A percentile compares a stretch with the other conserved stretches of the same genome.
These are phyloP conservation scores for Trichoderma orchidacearum DNA, from an alignment of 495 filamentous ascomycete species.

Conservation along the genomic window DNA sequence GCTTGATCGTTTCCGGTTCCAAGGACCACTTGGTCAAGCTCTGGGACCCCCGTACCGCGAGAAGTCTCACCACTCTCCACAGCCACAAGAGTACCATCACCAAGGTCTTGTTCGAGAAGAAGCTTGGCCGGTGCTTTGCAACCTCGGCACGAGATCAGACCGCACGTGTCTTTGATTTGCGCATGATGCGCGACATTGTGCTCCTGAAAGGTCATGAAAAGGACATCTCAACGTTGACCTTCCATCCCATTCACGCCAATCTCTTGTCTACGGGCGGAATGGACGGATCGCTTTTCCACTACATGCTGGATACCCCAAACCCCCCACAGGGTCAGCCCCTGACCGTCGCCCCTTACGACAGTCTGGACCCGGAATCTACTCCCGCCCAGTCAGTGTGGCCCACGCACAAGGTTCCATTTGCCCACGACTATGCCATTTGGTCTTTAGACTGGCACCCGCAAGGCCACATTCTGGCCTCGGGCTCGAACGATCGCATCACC, in stretches of 20 bases:
- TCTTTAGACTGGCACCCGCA: conserved; percentile 94
- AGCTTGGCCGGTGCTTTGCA: conserved; percentile 69
- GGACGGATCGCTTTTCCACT: conserved; percentile 83
- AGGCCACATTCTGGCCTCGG: conserved; percentile 94
- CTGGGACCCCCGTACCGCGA: conserved; percentile 85
- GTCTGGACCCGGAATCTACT: conserved; percentile 58
- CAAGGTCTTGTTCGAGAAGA: conserved; percentile 73
- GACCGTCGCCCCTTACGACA: conserved; percentile 71
- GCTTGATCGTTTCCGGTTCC: conserved; percentile 85
- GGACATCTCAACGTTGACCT: conserved; percentile 80
- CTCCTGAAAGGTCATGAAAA: conserved; percentile 88
- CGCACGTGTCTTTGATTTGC: conserved; percentile 81
- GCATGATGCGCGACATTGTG: conserved; percentile 96
- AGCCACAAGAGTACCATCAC: conserved; percentile 97
- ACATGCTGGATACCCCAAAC: conserved; percentile 84
- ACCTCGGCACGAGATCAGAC: conserved; percentile 88
- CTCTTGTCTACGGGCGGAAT: conserved; percentile 83
- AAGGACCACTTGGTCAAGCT: conserved; percentile 96
- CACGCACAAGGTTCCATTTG: conserved; percentile 69
- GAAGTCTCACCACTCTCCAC: conserved; percentile 84
- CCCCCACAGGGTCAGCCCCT: conserved; percentile 52
- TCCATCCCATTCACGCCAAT: conserved; percentile 84
- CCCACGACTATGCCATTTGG: conserved; percentile 92
- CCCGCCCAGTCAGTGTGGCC: conserved; percentile 80
- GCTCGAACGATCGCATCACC: conserved; percentile 92